Percentiles rank a stretch among this genome's conserved stretches.
Evolutionary conservation across 768 basidiomycete genomes (phyloP).

Genomic region (Psilocybe tampanensis): DNA sequence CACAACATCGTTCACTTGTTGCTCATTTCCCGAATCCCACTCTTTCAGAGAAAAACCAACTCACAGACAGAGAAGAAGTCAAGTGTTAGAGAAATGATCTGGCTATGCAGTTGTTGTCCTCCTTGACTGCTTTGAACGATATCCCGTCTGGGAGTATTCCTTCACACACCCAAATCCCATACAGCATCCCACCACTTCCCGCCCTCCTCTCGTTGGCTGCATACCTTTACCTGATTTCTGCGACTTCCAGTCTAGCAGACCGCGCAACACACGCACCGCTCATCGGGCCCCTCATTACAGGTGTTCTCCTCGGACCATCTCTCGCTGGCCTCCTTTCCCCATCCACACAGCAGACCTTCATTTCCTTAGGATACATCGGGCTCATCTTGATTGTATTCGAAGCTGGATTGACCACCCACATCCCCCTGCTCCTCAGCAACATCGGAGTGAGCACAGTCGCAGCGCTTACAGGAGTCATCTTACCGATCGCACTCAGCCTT

Average conservation of each 20-base stretch:
- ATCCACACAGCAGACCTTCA: slow-evolving; percentile 44
- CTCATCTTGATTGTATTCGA: slow-evolving; percentile 57
- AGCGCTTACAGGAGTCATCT: slow-evolving; percentile 51
- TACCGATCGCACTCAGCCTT: slow-evolving; percentile 56
- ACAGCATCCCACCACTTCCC: slow-evolving; percentile 32
- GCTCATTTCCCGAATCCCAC: no score
- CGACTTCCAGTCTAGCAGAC: slow-evolving; percentile 44
- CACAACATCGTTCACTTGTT: no score
- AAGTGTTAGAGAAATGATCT: no score
- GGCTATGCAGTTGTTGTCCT: no score
- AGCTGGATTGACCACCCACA: slow-evolving; percentile 59
- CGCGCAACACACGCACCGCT: slow-evolving; percentile 37
- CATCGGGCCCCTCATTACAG: slow-evolving; percentile 15
- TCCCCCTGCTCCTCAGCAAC: slow-evolving; percentile 41
- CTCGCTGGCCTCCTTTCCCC: slow-evolving; percentile 47
- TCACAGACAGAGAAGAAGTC: no score
- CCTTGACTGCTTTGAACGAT: no score
- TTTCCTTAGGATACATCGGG: slow-evolving; percentile 44
- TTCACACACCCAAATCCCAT: slow-evolving; percentile 18
- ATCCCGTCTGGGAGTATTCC: background rate
- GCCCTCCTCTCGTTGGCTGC: slow-evolving; percentile 49
- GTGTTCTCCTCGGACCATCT: slow-evolving; percentile 52
- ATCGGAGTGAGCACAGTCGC: slow-evolving; percentile 48
- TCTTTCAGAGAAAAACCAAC: no score
- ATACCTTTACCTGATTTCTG: slow-evolving; percentile 57